Evolutionary conservation across 78 protist genomes (phyloP).

Genomic region (Dictyostelium purpureum): DNA sequence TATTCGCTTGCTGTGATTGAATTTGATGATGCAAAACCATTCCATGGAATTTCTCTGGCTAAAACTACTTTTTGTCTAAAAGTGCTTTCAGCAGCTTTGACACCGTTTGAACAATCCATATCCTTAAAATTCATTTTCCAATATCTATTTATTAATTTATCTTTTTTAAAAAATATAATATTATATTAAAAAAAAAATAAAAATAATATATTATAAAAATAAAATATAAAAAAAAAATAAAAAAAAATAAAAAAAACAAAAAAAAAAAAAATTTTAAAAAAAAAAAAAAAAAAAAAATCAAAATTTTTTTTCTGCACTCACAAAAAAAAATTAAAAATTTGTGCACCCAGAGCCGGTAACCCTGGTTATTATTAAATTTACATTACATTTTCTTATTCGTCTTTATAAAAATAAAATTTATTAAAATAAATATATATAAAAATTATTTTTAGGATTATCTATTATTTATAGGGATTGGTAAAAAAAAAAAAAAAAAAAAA

Average conservation of each 20-base stretch:
- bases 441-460: background rate
- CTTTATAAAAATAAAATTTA: no score
- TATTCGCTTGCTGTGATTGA: conserved; percentile 46
- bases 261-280: background rate
- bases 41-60: conserved; percentile 66
- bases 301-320: background rate
- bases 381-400: no score
- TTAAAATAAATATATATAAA: no score
- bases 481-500: no score
- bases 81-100: conserved; percentile 49
- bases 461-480: background rate
- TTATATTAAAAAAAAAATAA: background rate
- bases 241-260: background rate
- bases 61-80: conserved; percentile 51
- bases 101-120: conserved; percentile 59
- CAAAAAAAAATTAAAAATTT: background rate
- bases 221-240: background rate
- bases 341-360: background rate
- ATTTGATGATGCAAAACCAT: conserved; percentile 23
- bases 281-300: background rate
- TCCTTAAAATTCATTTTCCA: conserved; percentile 12
- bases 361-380: no score
- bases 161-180: background rate
- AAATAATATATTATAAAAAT: background rate
- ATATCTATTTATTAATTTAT: background rate